Evolutionary conservation across 2,329 filamentous ascomycete genomes (phyloP).

Genomic region (Colletotrichum lini): DNA sequence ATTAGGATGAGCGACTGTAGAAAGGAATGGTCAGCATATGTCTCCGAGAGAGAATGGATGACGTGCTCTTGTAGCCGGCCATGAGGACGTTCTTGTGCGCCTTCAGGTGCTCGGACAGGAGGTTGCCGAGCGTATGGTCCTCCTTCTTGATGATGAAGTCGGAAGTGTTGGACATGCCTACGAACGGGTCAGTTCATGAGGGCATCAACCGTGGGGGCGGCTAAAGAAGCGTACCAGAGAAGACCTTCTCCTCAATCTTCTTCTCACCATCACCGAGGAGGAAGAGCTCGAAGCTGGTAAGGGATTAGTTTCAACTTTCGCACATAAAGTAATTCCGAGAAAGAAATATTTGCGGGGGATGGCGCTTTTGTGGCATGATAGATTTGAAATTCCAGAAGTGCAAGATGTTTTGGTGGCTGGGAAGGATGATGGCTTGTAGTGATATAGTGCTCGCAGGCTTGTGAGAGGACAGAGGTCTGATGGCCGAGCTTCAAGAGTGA

Average conservation of each 20-base stretch:
- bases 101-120: conserved; percentile 88
- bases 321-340: neutral
- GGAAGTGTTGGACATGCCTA: conserved; percentile 93
- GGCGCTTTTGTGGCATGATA: neutral
- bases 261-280: conserved; percentile 89
- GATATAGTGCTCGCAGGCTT: neutral
- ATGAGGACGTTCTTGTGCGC: conserved; percentile 88
- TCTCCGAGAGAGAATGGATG: conserved; percentile 2
- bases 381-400: neutral
- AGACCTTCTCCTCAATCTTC: conserved; percentile 90
- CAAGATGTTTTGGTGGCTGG: neutral
- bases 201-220: conserved; percentile 23
- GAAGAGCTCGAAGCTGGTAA: conserved; percentile 89
- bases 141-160: conserved; percentile 98
- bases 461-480: neutral
- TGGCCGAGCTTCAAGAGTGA: too few relatives aligned
- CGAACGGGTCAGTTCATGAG: neutral
- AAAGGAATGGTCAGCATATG: conserved; percentile 27
- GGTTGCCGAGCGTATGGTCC: conserved; percentile 94
- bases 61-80: conserved; percentile 88
- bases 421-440: neutral
- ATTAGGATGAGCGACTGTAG: conserved; percentile 70
- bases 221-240: conserved; percentile 79
- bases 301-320: neutral
- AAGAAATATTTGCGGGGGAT: conserved; percentile 17